These are phyloP conservation scores for Tubosaeta brunneosetosa DNA, from an alignment of 768 basidiomycete genomes.

Conservation along the genomic window DNA sequence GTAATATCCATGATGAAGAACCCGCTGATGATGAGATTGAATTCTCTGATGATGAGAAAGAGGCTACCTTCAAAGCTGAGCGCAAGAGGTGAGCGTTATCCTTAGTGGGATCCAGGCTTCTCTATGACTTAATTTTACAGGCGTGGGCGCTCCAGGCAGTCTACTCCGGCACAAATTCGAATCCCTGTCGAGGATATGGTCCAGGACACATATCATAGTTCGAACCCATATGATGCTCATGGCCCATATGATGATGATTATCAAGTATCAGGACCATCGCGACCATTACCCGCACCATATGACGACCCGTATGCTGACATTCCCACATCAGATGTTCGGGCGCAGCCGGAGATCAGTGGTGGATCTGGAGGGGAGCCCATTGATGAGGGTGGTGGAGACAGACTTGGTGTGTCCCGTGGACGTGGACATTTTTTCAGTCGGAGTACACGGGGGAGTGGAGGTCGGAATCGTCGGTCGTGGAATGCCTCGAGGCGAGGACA, in stretches of 20 bases:
- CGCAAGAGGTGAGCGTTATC: conserved; percentile 35
- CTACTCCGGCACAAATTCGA: conserved; percentile 51
- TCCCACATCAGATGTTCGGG: conserved; percentile 27
- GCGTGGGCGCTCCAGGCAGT: conserved; percentile 50
- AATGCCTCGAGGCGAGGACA: conserved; percentile 18
- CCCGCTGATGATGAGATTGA: conserved; percentile 85
- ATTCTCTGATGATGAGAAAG: conserved; percentile 93
- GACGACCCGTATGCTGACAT: conserved; percentile 72
- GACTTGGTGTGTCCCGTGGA: conserved; percentile 2
- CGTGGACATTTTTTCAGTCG: conserved; percentile 25
- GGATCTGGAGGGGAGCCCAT: conserved; percentile 20
- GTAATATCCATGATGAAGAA: conserved; percentile 93
- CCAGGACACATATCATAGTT: conserved; percentile 41
- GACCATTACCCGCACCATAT: conserved; percentile 68
- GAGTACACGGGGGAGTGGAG: conserved; percentile 24
- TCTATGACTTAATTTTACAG: conserved; percentile 29
- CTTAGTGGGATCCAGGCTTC: not conserved
- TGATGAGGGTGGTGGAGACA: conserved; percentile 16
- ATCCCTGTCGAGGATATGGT: conserved; percentile 52
- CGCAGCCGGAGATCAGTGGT: not conserved
- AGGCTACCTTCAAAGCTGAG: conserved; percentile 62
- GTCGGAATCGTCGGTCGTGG: conserved; percentile 13
- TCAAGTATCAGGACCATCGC: conserved; percentile 44
- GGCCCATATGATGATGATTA: conserved; percentile 69
- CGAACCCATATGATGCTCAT: conserved; percentile 62